A percentile compares a stretch with the other conserved stretches of the same genome.
These are phyloP conservation scores for Aspergillus clavatus DNA, from an alignment of 2,329 filamentous ascomycete genomes.

Conservation along the genomic window DNA sequence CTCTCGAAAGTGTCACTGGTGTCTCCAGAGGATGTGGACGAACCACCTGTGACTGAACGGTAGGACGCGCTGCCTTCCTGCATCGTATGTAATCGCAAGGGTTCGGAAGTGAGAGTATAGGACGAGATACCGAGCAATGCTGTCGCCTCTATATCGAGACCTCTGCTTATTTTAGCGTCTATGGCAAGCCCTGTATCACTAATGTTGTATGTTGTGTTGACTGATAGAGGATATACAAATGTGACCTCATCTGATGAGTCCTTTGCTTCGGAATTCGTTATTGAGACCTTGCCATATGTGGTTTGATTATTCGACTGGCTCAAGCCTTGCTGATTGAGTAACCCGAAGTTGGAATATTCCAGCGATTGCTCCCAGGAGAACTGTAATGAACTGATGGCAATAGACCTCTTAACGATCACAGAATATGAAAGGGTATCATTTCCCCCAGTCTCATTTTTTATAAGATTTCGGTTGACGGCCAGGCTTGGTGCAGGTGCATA, in stretches of 20 bases:
- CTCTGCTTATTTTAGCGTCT: slow-evolving; percentile 45
- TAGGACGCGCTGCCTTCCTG: slow-evolving; percentile 30
- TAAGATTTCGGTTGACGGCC: slow-evolving; percentile 37
- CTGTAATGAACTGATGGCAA: slow-evolving; percentile 49
- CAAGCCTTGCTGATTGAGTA: slow-evolving; percentile 51
- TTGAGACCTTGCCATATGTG: slow-evolving; percentile 43
- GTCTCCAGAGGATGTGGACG: slow-evolving; percentile 26
- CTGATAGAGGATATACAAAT: slow-evolving; percentile 59
- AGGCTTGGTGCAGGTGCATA: slow-evolving; percentile 44
- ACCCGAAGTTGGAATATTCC: slow-evolving; percentile 52
- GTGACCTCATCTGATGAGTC: slow-evolving; percentile 32
- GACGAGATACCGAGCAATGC: slow-evolving; percentile 51
- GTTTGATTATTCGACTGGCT: slow-evolving; percentile 51
- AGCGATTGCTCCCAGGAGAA: slow-evolving; percentile 58
- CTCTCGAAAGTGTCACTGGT: slow-evolving; percentile 26
- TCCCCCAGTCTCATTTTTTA: slow-evolving; percentile 42
- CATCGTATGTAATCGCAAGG: slow-evolving; percentile 21
- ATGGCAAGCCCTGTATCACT: slow-evolving; percentile 48
- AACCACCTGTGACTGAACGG: slow-evolving; percentile 13
- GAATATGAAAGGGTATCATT: slow-evolving; percentile 59
- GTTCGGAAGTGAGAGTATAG: slow-evolving; percentile 49
- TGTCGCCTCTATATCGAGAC: slow-evolving; percentile 42
- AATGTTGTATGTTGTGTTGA: slow-evolving; percentile 49
- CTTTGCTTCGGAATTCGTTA: slow-evolving; percentile 28
- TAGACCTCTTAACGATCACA: slow-evolving; percentile 51